Evolutionary conservation across 768 basidiomycete genomes (phyloP), one percentile per base, ranked within the genome.

Genomic region (Termitomyces sp.): DNA sequence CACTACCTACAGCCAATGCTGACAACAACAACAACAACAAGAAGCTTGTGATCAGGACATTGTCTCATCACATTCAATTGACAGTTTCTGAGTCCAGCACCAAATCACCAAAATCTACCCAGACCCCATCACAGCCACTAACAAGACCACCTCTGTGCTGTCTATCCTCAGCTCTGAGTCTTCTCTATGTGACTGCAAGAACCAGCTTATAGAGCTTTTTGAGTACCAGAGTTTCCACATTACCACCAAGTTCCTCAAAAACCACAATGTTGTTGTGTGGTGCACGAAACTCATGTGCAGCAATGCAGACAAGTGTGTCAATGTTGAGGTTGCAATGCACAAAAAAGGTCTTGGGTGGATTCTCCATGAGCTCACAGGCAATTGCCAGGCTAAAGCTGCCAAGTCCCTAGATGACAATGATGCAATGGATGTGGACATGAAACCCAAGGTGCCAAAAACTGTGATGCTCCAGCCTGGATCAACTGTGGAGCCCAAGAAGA

Each of bases 321-420:
- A 98, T 69, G 85, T 97, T 42, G 96, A 98, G 74, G 96, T 98
- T 4, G 94, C 94, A 0, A 99, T 99, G 97, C 83, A 96, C 49
- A 96, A 98, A 78, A 96, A 93, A 75, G 94, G 93, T 14, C 84
- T 96, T 10, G 96, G 94, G 0, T 98, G 95, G 95, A 98, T 99
- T 71, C 71, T 96, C 56, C 85, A 92, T 59, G 94, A 94, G 63
- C 80, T 98, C 4, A 82, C 87, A 4, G 94, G 95, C 3, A 94
- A 93, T 67, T 79, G 92, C 4, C 86, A 88, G 63, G 76, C 82
- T 3, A 86, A 86, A 69, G 71, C 75, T 25, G 25, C 25, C 60
- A 72, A 56, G 12, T 20, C 55, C n/a, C 7, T 70, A 49, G 72
- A n/a, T n/a, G 20, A 69, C 38, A 87, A 90, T 38, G 87, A 90